Base-by-base conservation (phyloP, 371 early-diverging fungal species). In the Vairimorpha necatrix region DNA sequence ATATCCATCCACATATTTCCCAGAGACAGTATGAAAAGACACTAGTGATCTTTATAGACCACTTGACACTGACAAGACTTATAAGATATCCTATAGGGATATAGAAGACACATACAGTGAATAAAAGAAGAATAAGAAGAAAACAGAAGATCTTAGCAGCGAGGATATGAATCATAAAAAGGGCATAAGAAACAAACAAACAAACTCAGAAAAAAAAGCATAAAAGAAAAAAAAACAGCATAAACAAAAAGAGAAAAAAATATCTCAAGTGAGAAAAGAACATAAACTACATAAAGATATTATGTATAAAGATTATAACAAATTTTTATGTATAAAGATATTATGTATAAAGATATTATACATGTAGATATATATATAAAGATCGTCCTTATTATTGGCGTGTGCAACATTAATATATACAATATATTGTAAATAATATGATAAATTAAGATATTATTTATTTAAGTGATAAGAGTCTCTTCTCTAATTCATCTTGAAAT, bases 381-480 rank as follows among this genome's bases (percentile, higher is more conserved):
- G n/a, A n/a, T n/a, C n/a, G n/a, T n/a, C n/a, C n/a, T n/a, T n/a
- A n/a, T n/a, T n/a, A n/a, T n/a, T n/a, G n/a, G n/a, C n/a, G n/a
- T n/a, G n/a, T n/a, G n/a, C n/a, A n/a, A n/a, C n/a, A n/a, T n/a
- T n/a, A n/a, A n/a, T n/a, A n/a, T n/a, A n/a, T n/a, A n/a, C n/a
- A n/a, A n/a, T n/a, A n/a, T n/a, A n/a, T n/a, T n/a, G n/a, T n/a
- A n/a, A n/a, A n/a, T n/a, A n/a, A n/a, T n/a, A n/a, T n/a, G n/a
- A n/a, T n/a, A n/a, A n/a, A n/a, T n/a, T n/a, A n/a, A n/a, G n/a
- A n/a, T n/a, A n/a, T n/a, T 46, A 30, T 56, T 77, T 54, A 77
- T 58, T 76, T 70, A 72, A 82, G 18, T 32, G 50, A 54, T n/a
- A 36, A 65, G 32, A 84, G 46, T 65, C 76, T 80, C 56, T 70